Percentiles rank a stretch among this genome's conserved stretches.
Conservation (phyloP, 495 filamentous ascomycete species). For the Aspergillus sclerotioniger region DNA sequence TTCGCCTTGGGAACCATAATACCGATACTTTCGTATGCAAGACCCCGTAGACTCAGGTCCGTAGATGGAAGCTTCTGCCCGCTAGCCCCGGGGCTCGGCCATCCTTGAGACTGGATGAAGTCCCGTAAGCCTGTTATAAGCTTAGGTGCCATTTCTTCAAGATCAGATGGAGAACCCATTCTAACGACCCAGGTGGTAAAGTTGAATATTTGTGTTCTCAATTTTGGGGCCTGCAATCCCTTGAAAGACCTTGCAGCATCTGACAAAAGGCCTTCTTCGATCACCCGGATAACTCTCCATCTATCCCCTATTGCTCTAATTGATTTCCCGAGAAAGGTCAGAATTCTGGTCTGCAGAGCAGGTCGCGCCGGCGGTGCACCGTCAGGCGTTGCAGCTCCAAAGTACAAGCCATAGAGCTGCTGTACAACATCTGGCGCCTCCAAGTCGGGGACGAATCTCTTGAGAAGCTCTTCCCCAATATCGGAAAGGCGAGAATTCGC, state of each 20-base stretch:
- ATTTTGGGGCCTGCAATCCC: conserved; percentile 68
- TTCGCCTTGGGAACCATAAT: conserved; percentile 60
- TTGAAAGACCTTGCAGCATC: conserved; percentile 47
- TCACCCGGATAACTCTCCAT: conserved; percentile 60
- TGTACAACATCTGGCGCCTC: conserved; percentile 65
- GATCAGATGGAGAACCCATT: conserved; percentile 59
- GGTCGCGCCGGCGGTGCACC: conserved; percentile 57
- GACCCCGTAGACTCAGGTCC: conserved; percentile 63
- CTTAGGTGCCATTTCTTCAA: conserved; percentile 62
- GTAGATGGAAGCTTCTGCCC: conserved; percentile 50
- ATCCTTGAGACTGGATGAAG: conserved; percentile 79
- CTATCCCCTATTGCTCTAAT: conserved; percentile 62
- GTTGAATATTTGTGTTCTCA: conserved; percentile 80
- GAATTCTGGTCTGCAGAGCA: conserved; percentile 71
- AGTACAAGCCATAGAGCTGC: conserved; percentile 68
- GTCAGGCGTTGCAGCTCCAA: conserved; percentile 42
- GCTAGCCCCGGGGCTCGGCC: conserved; percentile 62
- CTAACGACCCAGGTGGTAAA: conserved; percentile 86
- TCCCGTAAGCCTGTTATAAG: conserved; percentile 69
- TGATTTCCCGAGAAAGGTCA: conserved; percentile 76
- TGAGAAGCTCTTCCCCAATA: conserved; percentile 79
- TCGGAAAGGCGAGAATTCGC: conserved; percentile 76
- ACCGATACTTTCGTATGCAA: conserved; percentile 83
- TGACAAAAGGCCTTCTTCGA: conserved; percentile 62
- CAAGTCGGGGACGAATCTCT: conserved; percentile 63